A percentile compares a stretch with the other conserved stretches of the same genome.
These are phyloP conservation scores for Aspergillus intermedius DNA, from an alignment of 2,329 filamentous ascomycete species.

Conservation along the genomic window DNA sequence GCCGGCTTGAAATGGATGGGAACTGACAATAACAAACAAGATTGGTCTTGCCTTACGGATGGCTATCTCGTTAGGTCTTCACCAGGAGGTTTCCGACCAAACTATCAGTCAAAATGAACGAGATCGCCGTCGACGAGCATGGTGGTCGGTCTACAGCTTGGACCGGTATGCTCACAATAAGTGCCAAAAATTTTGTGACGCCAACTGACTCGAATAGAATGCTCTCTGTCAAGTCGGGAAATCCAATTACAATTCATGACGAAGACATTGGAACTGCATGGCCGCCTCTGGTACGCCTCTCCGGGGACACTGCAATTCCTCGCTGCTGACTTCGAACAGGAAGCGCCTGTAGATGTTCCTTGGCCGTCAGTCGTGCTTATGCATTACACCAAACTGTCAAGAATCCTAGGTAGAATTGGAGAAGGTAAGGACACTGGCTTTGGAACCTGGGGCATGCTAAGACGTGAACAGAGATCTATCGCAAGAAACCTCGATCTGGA, in stretches of 20 bases:
- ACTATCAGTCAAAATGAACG: slow-evolving; percentile 36
- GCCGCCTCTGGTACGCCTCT: slow-evolving; percentile 23
- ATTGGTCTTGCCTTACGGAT: slow-evolving; percentile 51
- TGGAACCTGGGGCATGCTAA: slow-evolving; percentile 2
- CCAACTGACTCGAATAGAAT: slow-evolving; percentile 25
- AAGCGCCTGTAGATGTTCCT: slow-evolving; percentile 16
- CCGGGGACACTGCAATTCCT: background rate
- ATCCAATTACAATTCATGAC: slow-evolving; percentile 50
- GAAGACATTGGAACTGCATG: slow-evolving; percentile 46
- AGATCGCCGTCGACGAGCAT: slow-evolving; percentile 48
- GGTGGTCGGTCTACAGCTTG: slow-evolving; percentile 54
- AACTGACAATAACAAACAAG: slow-evolving; percentile 12
- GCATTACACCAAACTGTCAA: slow-evolving; percentile 49
- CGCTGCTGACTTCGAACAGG: slow-evolving; percentile 5
- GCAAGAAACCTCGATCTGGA: slow-evolving; percentile 43
- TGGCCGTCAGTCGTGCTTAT: slow-evolving; percentile 45
- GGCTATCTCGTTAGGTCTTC: slow-evolving; percentile 46
- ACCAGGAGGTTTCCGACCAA: slow-evolving; percentile 44
- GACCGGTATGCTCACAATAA: slow-evolving; percentile 33
- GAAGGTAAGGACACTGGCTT: slow-evolving; percentile 18
- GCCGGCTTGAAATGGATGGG: background rate
- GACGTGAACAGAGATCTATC: slow-evolving; percentile 39
- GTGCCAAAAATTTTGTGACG: background rate
- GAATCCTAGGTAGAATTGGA: slow-evolving; percentile 47
- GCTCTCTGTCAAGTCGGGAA: slow-evolving; percentile 49